Evolutionary conservation across 2,329 filamentous ascomycete species (phyloP).

Genomic region (Malbranchea cinnamomea): DNA sequence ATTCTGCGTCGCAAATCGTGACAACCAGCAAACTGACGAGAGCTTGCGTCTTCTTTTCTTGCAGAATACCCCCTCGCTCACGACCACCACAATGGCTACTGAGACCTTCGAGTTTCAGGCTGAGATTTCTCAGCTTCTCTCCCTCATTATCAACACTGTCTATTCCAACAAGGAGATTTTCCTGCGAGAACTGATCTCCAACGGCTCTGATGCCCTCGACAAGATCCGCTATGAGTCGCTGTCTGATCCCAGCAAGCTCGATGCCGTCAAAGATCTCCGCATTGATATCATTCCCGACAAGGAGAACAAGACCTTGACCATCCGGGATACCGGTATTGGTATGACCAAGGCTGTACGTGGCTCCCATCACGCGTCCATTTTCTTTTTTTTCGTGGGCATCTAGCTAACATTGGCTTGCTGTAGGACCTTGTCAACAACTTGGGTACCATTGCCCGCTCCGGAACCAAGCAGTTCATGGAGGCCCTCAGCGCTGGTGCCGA

Average conservation of each 20-base stretch:
- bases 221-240: constrained; percentile 99
- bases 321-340: constrained; percentile 96
- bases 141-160: constrained; percentile 99
- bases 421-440: constrained; percentile 99
- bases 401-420: constrained; percentile 1
- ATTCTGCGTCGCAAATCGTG: no score
- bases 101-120: constrained; percentile 99
- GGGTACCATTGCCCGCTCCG: constrained; percentile 96
- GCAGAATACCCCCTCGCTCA: constrained; percentile 11
- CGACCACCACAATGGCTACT: constrained; percentile 55
- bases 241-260: constrained; percentile 93
- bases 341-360: constrained; percentile 98
- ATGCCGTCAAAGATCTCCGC: constrained; percentile 92
- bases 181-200: constrained; percentile 95
- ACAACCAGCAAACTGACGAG: no score
- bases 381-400: not conserved
- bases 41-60: no score
- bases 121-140: constrained; percentile 99
- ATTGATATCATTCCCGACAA: constrained; percentile 98
- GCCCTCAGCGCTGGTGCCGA: constrained; percentile 94
- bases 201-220: constrained; percentile 96
- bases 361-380: not conserved
- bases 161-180: constrained; percentile 99
- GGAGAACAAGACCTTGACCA: constrained; percentile 92
- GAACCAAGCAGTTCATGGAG: constrained; percentile 99